Percentiles rank a stretch among this genome's conserved stretches.
Conservation (phyloP, 129 eudicot genomes). For the Cynara cardunculus region DNA sequence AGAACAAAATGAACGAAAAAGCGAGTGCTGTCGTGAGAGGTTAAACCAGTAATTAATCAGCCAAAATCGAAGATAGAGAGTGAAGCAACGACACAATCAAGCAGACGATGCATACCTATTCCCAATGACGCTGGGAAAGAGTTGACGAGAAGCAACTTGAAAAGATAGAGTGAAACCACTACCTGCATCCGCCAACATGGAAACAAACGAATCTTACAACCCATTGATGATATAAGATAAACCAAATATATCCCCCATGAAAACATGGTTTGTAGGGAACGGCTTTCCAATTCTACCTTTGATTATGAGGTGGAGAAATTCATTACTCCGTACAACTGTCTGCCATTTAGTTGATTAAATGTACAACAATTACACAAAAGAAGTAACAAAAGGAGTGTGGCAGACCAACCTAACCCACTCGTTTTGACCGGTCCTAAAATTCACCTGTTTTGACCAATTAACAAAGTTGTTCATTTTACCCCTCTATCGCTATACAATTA, state of each 20-base stretch:
- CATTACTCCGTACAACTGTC: no score
- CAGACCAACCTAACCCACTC: neutral
- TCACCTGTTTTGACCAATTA: neutral
- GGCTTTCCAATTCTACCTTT: neutral
- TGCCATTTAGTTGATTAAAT: neutral
- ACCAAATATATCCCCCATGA: neutral
- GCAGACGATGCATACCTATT: slow-evolving; percentile 44
- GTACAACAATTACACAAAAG: neutral
- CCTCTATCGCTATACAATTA: neutral
- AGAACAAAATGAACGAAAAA: slow-evolving; percentile 59
- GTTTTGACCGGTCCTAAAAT: no score
- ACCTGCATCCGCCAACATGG: slow-evolving; percentile 40
- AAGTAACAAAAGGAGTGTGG: neutral
- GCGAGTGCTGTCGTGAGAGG: slow-evolving; percentile 52
- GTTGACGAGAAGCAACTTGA: slow-evolving; percentile 47
- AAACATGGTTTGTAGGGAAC: neutral
- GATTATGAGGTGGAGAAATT: neutral
- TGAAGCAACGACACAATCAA: neutral
- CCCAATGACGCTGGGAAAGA: slow-evolving; percentile 59
- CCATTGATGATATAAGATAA: neutral
- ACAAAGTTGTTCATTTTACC: neutral
- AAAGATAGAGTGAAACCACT: slow-evolving; percentile 39
- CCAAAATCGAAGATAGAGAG: neutral
- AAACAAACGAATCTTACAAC: neutral
- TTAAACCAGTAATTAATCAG: slow-evolving; percentile 18